phyloP scores from a whole-genome alignment of 352 stramenopile genomes.

The Phytophthora boehmeriae region DNA sequence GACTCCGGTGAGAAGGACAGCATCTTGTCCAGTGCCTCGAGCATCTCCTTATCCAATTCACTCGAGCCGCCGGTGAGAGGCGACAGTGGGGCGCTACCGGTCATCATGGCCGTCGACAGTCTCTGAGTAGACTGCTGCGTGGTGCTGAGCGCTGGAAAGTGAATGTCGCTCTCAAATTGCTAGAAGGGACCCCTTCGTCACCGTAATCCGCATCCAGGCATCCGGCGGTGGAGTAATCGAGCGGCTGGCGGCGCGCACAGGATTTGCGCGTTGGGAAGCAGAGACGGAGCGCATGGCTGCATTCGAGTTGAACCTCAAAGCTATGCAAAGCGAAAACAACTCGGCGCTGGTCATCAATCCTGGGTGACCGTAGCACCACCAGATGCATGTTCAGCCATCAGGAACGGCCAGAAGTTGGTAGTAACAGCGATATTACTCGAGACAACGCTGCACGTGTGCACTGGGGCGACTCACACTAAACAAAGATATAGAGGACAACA shows the following conservation, averaged over 20 bases:
- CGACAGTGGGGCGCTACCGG: slow-evolving; percentile 16
- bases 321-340: not conserved
- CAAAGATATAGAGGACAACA: not conserved
- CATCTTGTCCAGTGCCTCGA: slow-evolving; percentile 35
- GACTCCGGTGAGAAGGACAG: slow-evolving; percentile 22
- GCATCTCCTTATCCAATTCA: slow-evolving; percentile 22
- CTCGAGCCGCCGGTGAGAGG: slow-evolving; percentile 15
- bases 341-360: too few relatives aligned
- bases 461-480: not conserved
- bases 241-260: not conserved
- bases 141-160: too few relatives aligned
- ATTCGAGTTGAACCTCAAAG: not conserved
- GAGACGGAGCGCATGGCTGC: not conserved
- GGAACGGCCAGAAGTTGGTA: too few relatives aligned
- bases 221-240: not conserved
- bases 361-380: too few relatives aligned
- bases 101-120: not conserved
- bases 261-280: not conserved
- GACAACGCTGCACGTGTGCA: too few relatives aligned
- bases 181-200: too few relatives aligned
- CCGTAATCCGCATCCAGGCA: not conserved
- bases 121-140: not conserved
- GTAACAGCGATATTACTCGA: too few relatives aligned
- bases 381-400: too few relatives aligned
- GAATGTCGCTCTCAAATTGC: too few relatives aligned